Evolutionary conservation across 371 early-diverging fungal genomes (phyloP).

Genomic region (Amoeboradix gromovi): DNA sequence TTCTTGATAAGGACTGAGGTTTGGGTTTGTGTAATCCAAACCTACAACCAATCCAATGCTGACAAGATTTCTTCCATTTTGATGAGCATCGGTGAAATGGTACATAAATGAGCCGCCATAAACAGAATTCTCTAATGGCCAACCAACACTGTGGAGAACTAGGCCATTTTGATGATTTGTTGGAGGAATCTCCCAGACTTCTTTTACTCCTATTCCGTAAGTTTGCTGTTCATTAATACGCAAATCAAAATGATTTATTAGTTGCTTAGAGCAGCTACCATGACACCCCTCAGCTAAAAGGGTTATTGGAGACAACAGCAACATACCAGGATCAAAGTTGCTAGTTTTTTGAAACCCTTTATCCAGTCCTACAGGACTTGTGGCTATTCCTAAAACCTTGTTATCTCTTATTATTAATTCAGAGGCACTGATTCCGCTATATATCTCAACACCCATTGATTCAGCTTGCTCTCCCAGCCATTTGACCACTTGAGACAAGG

Average conservation of each 20-base stretch:
- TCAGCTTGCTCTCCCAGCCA: constrained; percentile 94
- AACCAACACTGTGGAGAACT: constrained; percentile 64
- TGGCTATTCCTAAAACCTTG: constrained; percentile 64
- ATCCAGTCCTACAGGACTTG: constrained; percentile 81
- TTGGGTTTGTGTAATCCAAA: constrained; percentile 77
- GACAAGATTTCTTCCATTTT: constrained; percentile 23
- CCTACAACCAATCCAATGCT: constrained; percentile 67
- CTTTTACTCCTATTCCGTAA: constrained; percentile 85
- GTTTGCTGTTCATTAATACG: constrained; percentile 55
- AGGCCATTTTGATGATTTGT: constrained; percentile 58
- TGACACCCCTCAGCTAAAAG: constrained; percentile 93
- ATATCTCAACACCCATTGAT: constrained; percentile 76
- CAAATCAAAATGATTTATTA: constrained; percentile 54
- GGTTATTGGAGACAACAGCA: constrained; percentile 69
- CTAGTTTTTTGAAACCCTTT: constrained; percentile 65
- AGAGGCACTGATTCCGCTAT: constrained; percentile 67
- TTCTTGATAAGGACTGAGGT: constrained; percentile 77
- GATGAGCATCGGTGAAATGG: constrained; percentile 38
- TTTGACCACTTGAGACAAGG: constrained; percentile 58
- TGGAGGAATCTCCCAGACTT: constrained; percentile 82
- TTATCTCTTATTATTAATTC: constrained; percentile 47
- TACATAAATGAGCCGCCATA: constrained; percentile 88
- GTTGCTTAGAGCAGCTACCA: constrained; percentile 66
- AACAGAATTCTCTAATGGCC: constrained; percentile 58
- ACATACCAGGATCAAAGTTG: constrained; percentile 78